These are phyloP conservation scores for Fimicolochytrium jonesii DNA, from an alignment of 192 early-diverging fungal species.

Conservation along the genomic window DNA sequence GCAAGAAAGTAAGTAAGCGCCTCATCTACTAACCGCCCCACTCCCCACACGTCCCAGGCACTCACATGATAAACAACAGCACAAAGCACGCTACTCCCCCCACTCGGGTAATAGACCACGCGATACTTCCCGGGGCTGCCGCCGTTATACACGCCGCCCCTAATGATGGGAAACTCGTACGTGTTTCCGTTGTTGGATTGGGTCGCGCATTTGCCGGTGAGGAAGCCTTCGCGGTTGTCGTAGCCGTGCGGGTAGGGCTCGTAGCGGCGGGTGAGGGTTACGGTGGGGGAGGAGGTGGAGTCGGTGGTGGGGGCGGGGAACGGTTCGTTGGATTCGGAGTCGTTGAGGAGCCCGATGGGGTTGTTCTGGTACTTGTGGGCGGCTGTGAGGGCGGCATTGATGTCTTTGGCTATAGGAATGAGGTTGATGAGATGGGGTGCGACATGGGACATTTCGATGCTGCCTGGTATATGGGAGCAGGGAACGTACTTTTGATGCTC, in stretches of 20 bases:
- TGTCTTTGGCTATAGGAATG: no score
- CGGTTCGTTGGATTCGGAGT: no score
- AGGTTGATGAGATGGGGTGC: no score
- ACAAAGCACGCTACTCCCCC: neutral
- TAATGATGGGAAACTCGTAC: neutral
- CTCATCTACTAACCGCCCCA: no score
- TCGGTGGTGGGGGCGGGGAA: no score
- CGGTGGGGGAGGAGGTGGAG: neutral
- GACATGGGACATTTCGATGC: no score
- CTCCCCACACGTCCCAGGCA: neutral
- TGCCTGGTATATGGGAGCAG: no score
- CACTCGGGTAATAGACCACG: neutral
- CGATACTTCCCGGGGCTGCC: neutral
- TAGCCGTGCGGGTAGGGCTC: neutral
- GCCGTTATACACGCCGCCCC: neutral
- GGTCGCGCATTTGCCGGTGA: neutral
- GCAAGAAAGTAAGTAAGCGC: no score
- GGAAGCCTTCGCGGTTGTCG: neutral
- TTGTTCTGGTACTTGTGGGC: no score
- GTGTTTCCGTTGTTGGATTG: neutral
- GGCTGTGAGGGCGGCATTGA: no score
- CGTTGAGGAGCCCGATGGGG: no score
- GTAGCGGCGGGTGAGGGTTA: neutral
- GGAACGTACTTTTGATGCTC: no score
- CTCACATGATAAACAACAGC: neutral